Percentiles rank a stretch among this genome's conserved stretches.
phyloP scores from a whole-genome alignment of 257 asterid species.

The Solanum microdontum region DNA sequence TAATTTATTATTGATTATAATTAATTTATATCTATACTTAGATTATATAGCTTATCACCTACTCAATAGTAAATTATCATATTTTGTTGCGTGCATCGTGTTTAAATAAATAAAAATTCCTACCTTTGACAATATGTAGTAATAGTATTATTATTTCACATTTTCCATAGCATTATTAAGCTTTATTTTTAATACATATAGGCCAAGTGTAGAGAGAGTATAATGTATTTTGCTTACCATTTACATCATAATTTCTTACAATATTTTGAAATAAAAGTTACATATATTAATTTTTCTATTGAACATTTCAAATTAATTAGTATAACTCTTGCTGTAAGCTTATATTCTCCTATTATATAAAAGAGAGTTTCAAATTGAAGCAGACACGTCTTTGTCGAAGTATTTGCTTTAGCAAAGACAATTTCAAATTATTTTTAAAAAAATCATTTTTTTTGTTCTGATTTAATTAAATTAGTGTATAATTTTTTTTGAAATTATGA shows the following conservation, averaged over 20 bases:
- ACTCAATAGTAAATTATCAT: background rate
- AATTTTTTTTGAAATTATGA: too few species aligned
- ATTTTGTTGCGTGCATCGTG: background rate
- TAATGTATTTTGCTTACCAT: background rate
- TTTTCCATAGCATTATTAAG: too few species aligned
- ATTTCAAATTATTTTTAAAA: too few species aligned
- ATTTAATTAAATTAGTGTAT: too few species aligned
- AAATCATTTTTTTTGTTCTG: accelerated
- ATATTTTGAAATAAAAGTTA: background rate
- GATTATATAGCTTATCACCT: background rate
- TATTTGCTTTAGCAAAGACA: too few species aligned
- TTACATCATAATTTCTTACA: background rate
- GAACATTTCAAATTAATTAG: background rate
- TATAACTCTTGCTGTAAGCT: background rate
- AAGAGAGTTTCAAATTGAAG: too few species aligned
- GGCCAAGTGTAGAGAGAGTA: background rate
- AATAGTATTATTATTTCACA: too few species aligned
- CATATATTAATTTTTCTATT: background rate
- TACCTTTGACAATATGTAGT: background rate
- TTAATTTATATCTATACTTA: background rate
- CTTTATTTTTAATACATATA: too few species aligned
- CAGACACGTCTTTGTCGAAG: accelerated
- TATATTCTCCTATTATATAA: too few species aligned
- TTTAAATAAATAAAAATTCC: background rate
- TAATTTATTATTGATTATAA: background rate